Evolutionary conservation across 2,329 filamentous ascomycete species (phyloP).

Genomic region (Helicocarpus griseus): DNA sequence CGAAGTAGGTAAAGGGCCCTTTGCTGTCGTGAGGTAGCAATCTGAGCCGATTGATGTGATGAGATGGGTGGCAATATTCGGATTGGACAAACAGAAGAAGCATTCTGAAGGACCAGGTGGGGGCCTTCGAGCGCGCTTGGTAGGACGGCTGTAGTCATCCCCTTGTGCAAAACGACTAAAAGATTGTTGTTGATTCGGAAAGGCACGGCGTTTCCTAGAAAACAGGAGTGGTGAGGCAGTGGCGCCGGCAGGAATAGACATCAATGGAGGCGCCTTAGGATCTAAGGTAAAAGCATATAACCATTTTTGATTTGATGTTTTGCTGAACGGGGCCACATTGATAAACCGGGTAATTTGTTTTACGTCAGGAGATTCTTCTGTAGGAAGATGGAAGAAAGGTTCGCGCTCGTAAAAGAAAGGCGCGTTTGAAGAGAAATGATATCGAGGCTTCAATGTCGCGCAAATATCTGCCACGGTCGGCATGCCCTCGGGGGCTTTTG

Average conservation of each 20-base stretch:
- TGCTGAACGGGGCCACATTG: conserved; percentile 71
- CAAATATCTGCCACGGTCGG: conserved; percentile 70
- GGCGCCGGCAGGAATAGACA: conserved; percentile 56
- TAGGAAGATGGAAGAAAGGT: conserved; percentile 67
- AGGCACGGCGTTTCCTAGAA: conserved; percentile 49
- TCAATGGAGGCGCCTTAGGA: conserved; percentile 48
- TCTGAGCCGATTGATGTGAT: conserved; percentile 83
- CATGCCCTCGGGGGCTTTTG: conserved; percentile 45
- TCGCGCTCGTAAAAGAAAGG: conserved; percentile 79
- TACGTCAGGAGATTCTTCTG: conserved; percentile 43
- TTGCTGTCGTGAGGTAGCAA: conserved; percentile 81
- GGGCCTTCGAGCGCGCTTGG: conserved; percentile 38
- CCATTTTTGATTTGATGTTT: conserved; percentile 60
- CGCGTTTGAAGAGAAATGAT: conserved; percentile 70
- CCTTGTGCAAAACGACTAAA: conserved; percentile 30
- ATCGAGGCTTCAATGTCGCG: conserved; percentile 71
- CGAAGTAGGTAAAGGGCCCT: conserved; percentile 70
- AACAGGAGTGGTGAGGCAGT: conserved; percentile 60
- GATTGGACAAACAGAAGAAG: conserved; percentile 92
- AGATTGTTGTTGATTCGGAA: conserved; percentile 26
- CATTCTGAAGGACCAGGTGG: conserved; percentile 63
- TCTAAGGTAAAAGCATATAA: conserved; percentile 58
- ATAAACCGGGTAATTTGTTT: conserved; percentile 75
- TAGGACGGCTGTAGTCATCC: conserved; percentile 26
- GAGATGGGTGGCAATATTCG: conserved; percentile 74